These are phyloP conservation scores for Coprinopsis cinerea DNA, from an alignment of 768 basidiomycete genomes.

Conservation along the genomic window DNA sequence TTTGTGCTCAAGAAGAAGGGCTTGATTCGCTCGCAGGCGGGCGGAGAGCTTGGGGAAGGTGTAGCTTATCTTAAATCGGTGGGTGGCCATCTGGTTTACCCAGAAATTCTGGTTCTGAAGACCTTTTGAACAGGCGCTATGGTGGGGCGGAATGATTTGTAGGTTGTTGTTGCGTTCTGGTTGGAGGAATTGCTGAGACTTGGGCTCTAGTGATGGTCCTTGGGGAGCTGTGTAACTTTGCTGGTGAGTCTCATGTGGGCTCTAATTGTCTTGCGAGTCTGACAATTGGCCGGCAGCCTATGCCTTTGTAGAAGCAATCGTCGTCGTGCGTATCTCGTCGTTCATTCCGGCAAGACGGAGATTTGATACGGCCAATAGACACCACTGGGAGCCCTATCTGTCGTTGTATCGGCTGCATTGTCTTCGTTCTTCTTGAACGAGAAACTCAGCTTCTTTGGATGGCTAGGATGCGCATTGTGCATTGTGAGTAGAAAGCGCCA, in stretches of 20 bases:
- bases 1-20: conserved; percentile 99
- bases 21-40: conserved; percentile 73
- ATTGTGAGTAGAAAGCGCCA: conserved; percentile 50
- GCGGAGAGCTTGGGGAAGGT: conserved; percentile 74
- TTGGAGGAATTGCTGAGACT: background rate
- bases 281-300: conserved; percentile 45
- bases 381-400: conserved; percentile 92
- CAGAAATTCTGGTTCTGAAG: conserved; percentile 9
- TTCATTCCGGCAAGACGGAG: background rate
- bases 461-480: conserved; percentile 90
- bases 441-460: conserved; percentile 91
- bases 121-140: conserved; percentile 55
- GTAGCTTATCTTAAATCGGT: conserved; percentile 95
- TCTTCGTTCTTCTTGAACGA: conserved; percentile 94
- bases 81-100: conserved; percentile 8
- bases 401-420: conserved; percentile 90
- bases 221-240: conserved; percentile 84
- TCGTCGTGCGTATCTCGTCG: conserved; percentile 59
- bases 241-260: conserved; percentile 42
- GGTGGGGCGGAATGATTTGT: conserved; percentile 95
- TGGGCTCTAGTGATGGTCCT: conserved; percentile 73
- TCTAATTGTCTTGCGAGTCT: conserved; percentile 10
- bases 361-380: conserved; percentile 42
- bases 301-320: conserved; percentile 86
- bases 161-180: conserved; percentile 21